phyloP scores from a whole-genome alignment of 805 yeast genomes.

The Metschnikowia bowlesiae region DNA sequence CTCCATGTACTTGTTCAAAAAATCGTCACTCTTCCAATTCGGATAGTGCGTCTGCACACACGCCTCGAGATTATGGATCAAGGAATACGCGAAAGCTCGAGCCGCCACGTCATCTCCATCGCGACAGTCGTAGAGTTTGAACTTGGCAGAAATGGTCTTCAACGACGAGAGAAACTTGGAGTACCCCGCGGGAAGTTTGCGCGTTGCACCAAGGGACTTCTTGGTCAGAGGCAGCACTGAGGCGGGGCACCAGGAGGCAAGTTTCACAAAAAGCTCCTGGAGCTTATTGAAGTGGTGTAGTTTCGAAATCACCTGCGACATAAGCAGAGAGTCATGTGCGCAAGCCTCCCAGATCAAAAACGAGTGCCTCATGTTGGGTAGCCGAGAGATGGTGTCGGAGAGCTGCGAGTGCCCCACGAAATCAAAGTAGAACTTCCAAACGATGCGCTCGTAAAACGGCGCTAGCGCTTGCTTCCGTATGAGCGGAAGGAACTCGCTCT shows the following conservation, averaged over 20 bases:
- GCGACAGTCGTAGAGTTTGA: slow-evolving; percentile 21
- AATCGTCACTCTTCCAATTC: not conserved
- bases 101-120: slow-evolving; percentile 9
- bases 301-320: slow-evolving; percentile 16
- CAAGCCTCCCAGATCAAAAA: slow-evolving; percentile 39
- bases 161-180: slow-evolving; percentile 24
- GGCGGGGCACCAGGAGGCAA: slow-evolving; percentile 15
- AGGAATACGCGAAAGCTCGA: slow-evolving; percentile 13
- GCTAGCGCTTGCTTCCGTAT: slow-evolving; percentile 20
- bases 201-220: not conserved
- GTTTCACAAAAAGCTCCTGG: slow-evolving; percentile 24
- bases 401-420: slow-evolving; percentile 23
- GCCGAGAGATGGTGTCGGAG: slow-evolving; percentile 18
- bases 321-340: slow-evolving; percentile 8
- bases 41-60: slow-evolving; percentile 4
- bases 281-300: slow-evolving; percentile 18
- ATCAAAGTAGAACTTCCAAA: slow-evolving; percentile 40
- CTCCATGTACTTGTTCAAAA: not conserved
- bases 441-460: slow-evolving; percentile 37
- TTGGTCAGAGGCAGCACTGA: too few relatives aligned
- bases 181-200: not conserved
- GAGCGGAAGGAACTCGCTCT: slow-evolving; percentile 21
- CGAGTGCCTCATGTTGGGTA: slow-evolving; percentile 23
- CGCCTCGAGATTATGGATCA: slow-evolving; percentile 12
- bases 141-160: slow-evolving; percentile 30